These are phyloP conservation scores for Hypoxylon cercidicola DNA, from an alignment of 495 filamentous ascomycete genomes.

Conservation along the genomic window DNA sequence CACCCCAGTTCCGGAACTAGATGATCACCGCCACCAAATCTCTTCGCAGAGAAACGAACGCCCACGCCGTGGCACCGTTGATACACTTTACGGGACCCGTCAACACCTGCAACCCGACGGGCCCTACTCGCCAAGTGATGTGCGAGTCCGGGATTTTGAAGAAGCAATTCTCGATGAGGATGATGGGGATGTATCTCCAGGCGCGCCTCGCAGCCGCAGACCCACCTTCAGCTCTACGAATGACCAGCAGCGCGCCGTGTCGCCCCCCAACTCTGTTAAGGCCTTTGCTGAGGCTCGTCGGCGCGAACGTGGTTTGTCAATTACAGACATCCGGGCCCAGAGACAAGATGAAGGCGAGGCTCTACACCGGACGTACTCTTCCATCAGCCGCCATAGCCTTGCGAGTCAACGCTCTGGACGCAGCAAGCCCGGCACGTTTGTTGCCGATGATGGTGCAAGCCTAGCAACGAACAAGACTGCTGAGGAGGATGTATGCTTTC, in stretches of 20 bases:
- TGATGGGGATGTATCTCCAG: constrained; percentile 52
- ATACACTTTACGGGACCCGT: constrained; percentile 60
- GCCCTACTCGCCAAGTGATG: constrained; percentile 45
- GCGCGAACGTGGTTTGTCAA: constrained; percentile 65
- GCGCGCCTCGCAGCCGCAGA: constrained; percentile 52
- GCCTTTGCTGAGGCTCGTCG: constrained; percentile 86
- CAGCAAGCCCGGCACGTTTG: constrained; percentile 57
- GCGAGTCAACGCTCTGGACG: constrained; percentile 43
- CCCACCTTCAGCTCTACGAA: constrained; percentile 57
- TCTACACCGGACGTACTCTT: constrained; percentile 77
- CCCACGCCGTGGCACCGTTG: constrained; percentile 65
- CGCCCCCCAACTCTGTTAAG: constrained; percentile 96
- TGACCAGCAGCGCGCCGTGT: constrained; percentile 69
- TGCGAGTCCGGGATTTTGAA: constrained; percentile 67
- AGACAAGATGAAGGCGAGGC: constrained; percentile 68
- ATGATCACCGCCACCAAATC: constrained; percentile 89
- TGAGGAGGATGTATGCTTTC: constrained; percentile 89
- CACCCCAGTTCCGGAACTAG: constrained; percentile 86
- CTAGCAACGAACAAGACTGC: constrained; percentile 65
- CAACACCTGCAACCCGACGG: constrained; percentile 52
- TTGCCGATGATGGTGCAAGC: constrained; percentile 59
- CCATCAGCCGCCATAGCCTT: constrained; percentile 66
- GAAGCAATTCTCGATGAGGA: constrained; percentile 88
- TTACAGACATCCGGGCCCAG: constrained; percentile 52
- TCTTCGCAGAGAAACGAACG: constrained; percentile 67